Percentiles rank a stretch among this genome's conserved stretches.
These are phyloP conservation scores for Angomonas ambiguus DNA, from an alignment of 208 protist genomes.

Conservation along the genomic window DNA sequence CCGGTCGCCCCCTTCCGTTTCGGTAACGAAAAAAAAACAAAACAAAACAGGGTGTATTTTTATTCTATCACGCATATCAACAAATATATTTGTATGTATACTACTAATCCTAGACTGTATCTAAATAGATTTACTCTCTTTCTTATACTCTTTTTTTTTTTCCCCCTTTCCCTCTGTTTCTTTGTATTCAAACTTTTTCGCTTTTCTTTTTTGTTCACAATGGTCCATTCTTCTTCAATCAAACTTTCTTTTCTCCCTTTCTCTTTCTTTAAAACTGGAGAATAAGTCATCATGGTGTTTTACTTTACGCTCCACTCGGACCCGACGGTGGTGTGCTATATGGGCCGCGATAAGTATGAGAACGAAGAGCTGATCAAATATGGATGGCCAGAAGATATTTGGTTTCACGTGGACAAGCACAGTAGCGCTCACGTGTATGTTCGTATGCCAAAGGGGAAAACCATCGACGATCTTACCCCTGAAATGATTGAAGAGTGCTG, in stretches of 20 bases:
- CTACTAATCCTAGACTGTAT: neutral
- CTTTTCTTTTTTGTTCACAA: constrained; percentile 17
- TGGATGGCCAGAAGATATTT: constrained; percentile 97
- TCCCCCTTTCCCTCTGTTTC: constrained; percentile 13
- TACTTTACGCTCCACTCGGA: constrained; percentile 90
- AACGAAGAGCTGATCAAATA: constrained; percentile 98
- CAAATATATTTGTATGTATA: constrained; percentile 1
- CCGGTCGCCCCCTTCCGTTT: constrained; percentile 24
- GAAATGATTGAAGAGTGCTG: constrained; percentile 95
- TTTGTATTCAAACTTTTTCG: constrained; percentile 7
- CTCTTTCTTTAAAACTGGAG: neutral
- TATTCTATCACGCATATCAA: neutral
- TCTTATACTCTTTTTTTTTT: constrained; percentile 8
- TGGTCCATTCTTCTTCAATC: neutral
- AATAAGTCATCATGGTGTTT: constrained; percentile 75
- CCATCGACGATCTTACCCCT: constrained; percentile 88
- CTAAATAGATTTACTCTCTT: neutral
- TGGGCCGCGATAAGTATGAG: constrained; percentile 98
- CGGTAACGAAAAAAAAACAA: no score
- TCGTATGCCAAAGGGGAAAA: constrained; percentile 84
- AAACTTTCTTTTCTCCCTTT: constrained; percentile 7
- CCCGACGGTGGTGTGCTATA: constrained; percentile 93
- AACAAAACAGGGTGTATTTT: no score
- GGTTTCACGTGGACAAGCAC: constrained; percentile 98
- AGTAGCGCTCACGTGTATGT: constrained; percentile 98